phyloP scores from a whole-genome alignment of 768 basidiomycete species.

The Boletus tylopilopsis region DNA sequence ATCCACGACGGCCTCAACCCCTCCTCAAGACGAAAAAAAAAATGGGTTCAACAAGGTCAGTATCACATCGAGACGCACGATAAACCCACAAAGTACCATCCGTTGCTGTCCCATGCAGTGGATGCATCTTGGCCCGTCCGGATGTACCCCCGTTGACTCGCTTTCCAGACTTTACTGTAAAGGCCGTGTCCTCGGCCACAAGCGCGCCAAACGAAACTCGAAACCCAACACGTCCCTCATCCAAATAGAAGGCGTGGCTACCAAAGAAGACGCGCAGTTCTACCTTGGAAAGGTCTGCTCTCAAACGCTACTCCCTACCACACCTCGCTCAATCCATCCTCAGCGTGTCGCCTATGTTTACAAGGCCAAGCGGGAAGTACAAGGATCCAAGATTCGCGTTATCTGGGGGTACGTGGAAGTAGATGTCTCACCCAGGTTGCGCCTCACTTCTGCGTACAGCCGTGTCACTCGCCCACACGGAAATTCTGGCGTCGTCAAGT shows the following conservation, averaged over 20 bases:
- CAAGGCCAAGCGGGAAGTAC: slow-evolving; percentile 91
- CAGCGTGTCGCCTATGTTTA: slow-evolving; percentile 98
- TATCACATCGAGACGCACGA: slow-evolving; percentile 7
- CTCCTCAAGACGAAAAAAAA: slow-evolving; percentile 43
- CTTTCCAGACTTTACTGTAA: slow-evolving; percentile 82
- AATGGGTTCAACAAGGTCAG: slow-evolving; percentile 84
- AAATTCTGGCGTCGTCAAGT: slow-evolving; percentile 91
- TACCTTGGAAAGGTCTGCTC: slow-evolving; percentile 93
- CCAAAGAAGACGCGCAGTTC: slow-evolving; percentile 92
- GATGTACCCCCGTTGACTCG: slow-evolving; percentile 7
- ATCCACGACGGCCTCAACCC: slow-evolving; percentile 20
- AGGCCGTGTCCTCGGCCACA: slow-evolving; percentile 97
- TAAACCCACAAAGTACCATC: not conserved
- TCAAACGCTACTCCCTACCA: not conserved
- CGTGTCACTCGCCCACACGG: slow-evolving; percentile 94
- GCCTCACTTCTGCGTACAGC: slow-evolving; percentile 35
- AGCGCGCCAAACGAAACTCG: slow-evolving; percentile 96
- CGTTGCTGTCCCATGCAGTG: slow-evolving; percentile 5
- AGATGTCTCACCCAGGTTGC: slow-evolving; percentile 8
- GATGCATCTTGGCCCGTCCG: slow-evolving; percentile 10
- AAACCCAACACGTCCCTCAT: slow-evolving; percentile 94
- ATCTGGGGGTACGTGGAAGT: slow-evolving; percentile 98
- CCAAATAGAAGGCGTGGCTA: slow-evolving; percentile 95
- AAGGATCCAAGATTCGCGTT: slow-evolving; percentile 93
- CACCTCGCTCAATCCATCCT: not conserved